Conservation (phyloP, 2,329 filamentous ascomycete genomes). For the Diplodia corticola region DNA sequence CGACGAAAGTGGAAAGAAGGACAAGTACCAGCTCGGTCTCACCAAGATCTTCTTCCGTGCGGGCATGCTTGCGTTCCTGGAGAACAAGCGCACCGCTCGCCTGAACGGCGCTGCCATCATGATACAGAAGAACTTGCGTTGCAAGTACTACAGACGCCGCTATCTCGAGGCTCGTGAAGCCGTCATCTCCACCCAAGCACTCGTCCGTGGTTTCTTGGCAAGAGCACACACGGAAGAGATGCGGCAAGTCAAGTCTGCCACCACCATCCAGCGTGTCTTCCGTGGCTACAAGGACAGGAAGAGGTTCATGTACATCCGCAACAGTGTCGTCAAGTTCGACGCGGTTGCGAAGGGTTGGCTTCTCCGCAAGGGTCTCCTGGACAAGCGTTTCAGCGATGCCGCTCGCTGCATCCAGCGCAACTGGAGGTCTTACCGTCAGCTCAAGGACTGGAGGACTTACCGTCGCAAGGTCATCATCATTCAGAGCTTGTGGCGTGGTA, state of each 20-base stretch:
- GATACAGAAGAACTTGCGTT: slow-evolving; percentile 97
- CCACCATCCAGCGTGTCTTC: slow-evolving; percentile 94
- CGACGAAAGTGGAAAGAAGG: slow-evolving; percentile 50
- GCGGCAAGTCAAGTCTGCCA: slow-evolving; percentile 81
- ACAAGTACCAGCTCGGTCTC: slow-evolving; percentile 96
- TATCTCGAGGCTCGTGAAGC: slow-evolving; percentile 85
- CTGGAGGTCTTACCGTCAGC: slow-evolving; percentile 78
- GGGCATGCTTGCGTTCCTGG: slow-evolving; percentile 96
- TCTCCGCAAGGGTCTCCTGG: slow-evolving; percentile 86
- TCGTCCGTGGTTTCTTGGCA: slow-evolving; percentile 74
- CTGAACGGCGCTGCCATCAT: slow-evolving; percentile 93
- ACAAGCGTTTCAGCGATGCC: slow-evolving; percentile 89
- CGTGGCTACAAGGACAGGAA: slow-evolving; percentile 87
- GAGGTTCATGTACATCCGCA: slow-evolving; percentile 73
- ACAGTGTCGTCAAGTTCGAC: slow-evolving; percentile 84
- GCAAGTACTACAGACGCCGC: slow-evolving; percentile 90
- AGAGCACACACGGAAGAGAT: slow-evolving; percentile 76
- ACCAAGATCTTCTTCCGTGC: slow-evolving; percentile 99
- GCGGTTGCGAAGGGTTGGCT: slow-evolving; percentile 90
- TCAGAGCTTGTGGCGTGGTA: slow-evolving; percentile 92
- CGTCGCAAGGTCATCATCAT: slow-evolving; percentile 85
- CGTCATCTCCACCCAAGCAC: slow-evolving; percentile 77
- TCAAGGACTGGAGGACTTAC: slow-evolving; percentile 83
- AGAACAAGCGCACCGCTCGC: slow-evolving; percentile 86
- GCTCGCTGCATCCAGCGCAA: slow-evolving; percentile 85